These are phyloP conservation scores for Globisporangium echinulatum DNA, from an alignment of 352 stramenopile genomes.

Conservation along the genomic window DNA sequence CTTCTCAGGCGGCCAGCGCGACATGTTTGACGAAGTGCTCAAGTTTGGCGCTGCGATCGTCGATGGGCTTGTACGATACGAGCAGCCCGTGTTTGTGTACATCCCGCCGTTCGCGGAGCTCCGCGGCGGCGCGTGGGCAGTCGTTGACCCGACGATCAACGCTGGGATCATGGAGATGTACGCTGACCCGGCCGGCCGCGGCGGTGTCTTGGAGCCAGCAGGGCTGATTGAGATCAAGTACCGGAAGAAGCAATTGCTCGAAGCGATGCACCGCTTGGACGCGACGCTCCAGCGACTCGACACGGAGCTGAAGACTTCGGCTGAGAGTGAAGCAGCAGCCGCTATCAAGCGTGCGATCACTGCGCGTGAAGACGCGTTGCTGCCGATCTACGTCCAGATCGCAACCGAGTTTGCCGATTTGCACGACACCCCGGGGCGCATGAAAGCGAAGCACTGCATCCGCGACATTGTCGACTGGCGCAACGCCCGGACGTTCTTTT, in stretches of 20 bases:
- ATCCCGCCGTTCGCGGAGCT: constrained; percentile 99
- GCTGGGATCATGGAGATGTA: constrained; percentile 99
- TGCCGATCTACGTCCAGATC: constrained; percentile 98
- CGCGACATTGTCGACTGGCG: constrained; percentile 94
- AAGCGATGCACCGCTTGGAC: constrained; percentile 95
- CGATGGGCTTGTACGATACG: constrained; percentile 97
- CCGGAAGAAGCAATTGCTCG: constrained; percentile 94
- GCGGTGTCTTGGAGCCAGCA: constrained; percentile 98
- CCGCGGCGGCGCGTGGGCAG: constrained; percentile 97
- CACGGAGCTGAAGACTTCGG: constrained; percentile 12
- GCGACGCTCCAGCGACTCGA: constrained; percentile 47
- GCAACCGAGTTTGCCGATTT: constrained; percentile 99
- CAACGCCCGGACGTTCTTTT: constrained; percentile 96
- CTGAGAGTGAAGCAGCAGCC: constrained; percentile 1
- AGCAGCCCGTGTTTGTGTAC: constrained; percentile 99
- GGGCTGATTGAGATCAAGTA: constrained; percentile 99
- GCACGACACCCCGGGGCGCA: constrained; percentile 99
- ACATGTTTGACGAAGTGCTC: constrained; percentile 99
- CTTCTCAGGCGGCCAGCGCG: constrained; percentile 98
- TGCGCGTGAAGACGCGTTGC: constrained; percentile 87
- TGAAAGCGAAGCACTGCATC: constrained; percentile 99
- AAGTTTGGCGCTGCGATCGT: constrained; percentile 99
- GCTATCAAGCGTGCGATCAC: constrained; percentile 90
- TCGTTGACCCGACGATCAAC: constrained; percentile 99
- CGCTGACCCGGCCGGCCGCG: constrained; percentile 89